phyloP scores from a whole-genome alignment of 345 rosid species.

The Eutrema heterophyllum region DNA sequence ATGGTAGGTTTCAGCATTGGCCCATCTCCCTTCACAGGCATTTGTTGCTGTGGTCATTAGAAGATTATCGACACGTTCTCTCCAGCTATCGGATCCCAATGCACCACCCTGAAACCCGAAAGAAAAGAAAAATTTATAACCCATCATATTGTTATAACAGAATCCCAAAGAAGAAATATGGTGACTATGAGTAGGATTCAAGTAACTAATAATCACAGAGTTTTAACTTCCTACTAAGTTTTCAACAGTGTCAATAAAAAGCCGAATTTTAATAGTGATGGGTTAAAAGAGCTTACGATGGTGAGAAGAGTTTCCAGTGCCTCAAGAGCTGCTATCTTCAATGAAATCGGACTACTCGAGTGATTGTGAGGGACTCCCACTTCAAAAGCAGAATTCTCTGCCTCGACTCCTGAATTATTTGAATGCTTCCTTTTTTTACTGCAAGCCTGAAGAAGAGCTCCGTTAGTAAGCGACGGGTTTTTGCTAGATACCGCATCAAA shows the following conservation, averaged over 20 bases:
- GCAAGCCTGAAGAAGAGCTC: conserved; percentile 29
- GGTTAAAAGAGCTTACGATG: conserved; percentile 49
- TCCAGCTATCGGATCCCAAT: conserved; percentile 61
- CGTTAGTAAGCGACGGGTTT: conserved; percentile 28
- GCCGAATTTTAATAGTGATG: not conserved
- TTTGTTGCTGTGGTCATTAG: conserved; percentile 51
- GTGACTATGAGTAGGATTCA: not conserved
- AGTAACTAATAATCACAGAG: not conserved
- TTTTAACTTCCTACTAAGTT: not conserved
- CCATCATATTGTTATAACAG: not conserved
- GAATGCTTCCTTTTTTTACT: conserved; percentile 63
- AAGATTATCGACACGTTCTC: conserved; percentile 53
- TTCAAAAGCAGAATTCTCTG: conserved; percentile 36
- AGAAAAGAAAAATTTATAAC: not conserved
- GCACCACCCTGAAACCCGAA: conserved; percentile 59
- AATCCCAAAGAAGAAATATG: not conserved
- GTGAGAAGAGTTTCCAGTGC: conserved; percentile 67
- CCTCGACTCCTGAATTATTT: conserved; percentile 32
- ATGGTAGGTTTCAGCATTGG: conserved; percentile 35
- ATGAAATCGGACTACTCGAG: conserved; percentile 33
- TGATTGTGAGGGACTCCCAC: conserved; percentile 33
- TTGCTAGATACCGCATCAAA: conserved; percentile 23
- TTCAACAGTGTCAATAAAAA: not conserved
- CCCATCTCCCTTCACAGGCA: conserved; percentile 55
- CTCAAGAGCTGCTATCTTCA: conserved; percentile 77